phyloP scores from a whole-genome alignment of 257 asterid genomes.

The Craterostigma plantagineum region DNA sequence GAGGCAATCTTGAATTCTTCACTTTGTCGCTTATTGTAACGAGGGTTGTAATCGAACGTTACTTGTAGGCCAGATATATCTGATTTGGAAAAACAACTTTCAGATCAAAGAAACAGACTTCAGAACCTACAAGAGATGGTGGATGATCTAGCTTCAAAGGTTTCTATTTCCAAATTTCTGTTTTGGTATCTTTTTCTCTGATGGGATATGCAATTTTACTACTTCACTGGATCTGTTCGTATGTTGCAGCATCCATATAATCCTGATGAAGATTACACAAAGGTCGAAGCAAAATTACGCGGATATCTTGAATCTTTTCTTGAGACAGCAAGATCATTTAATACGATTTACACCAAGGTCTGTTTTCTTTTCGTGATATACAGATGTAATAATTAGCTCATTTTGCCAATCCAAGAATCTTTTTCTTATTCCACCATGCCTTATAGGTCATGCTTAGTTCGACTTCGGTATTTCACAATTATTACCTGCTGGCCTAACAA shows the following conservation, averaged over 20 bases:
- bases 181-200: neutral
- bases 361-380: slow-evolving; percentile 5
- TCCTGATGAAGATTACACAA: slow-evolving; percentile 87
- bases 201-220: too few relatives aligned
- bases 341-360: slow-evolving; percentile 93
- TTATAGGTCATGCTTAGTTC: too few relatives aligned
- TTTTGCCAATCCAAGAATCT: too few relatives aligned
- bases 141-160: slow-evolving; percentile 92
- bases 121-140: slow-evolving; percentile 91
- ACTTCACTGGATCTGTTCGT: slow-evolving; percentile 1
- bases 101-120: slow-evolving; percentile 87
- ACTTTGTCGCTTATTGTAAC: too few relatives aligned
- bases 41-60: slow-evolving; percentile 12
- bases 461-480: too few relatives aligned
- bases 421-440: too few relatives aligned
- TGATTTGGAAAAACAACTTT: slow-evolving; percentile 87
- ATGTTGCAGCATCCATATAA: slow-evolving; percentile 68
- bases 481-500: too few relatives aligned
- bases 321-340: slow-evolving; percentile 83
- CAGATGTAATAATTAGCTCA: too few relatives aligned
- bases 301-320: slow-evolving; percentile 88
- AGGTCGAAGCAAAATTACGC: slow-evolving; percentile 64
- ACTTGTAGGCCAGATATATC: slow-evolving; percentile 89
- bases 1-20: too few relatives aligned
- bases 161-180: slow-evolving; percentile 13